Evolutionary conservation across 352 stramenopile species (phyloP).

Genomic region (Globisporangium okanoganense): DNA sequence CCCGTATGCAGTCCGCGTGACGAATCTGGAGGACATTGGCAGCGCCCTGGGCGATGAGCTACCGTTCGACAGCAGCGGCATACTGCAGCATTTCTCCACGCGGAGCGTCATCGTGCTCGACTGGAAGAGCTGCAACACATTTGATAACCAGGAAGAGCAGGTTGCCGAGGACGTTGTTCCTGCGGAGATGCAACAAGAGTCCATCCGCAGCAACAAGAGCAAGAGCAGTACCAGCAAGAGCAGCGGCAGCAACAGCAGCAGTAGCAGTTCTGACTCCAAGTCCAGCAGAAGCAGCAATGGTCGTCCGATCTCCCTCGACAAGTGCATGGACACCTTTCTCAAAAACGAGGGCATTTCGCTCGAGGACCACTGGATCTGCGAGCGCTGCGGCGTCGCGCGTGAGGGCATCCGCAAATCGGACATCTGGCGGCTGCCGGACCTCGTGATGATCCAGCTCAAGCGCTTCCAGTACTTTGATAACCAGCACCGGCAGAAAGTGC

Average conservation of each 20-base stretch:
- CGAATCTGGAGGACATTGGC: conserved; percentile 58
- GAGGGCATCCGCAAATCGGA: conserved; percentile 54
- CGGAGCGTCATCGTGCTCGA: conserved; percentile 78
- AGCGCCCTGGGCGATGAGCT: conserved; percentile 31
- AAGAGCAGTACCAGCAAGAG: neutral
- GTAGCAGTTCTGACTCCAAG: neutral
- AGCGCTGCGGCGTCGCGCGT: conserved; percentile 58
- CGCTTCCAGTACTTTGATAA: conserved; percentile 87
- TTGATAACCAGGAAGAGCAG: conserved; percentile 22
- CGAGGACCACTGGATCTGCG: conserved; percentile 74
- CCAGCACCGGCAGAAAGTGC: conserved; percentile 79
- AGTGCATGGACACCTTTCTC: conserved; percentile 74
- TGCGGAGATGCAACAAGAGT: conserved; percentile 17
- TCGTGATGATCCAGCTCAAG: conserved; percentile 89
- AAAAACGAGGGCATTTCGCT: conserved; percentile 65
- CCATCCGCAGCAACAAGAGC: neutral
- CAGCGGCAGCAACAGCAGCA: neutral
- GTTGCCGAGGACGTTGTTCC: conserved; percentile 30
- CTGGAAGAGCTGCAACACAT: conserved; percentile 31
- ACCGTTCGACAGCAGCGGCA: conserved; percentile 39
- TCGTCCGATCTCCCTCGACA: conserved; percentile 41
- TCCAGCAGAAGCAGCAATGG: conserved; percentile 2
- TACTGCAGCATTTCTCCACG: conserved; percentile 72
- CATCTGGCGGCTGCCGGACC: conserved; percentile 69
- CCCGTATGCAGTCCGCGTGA: conserved; percentile 51